Evolutionary conservation across 306 rosid species (phyloP), one percentile per base, ranked within the genome.

Genomic region (Vachellia collinsii): DNA sequence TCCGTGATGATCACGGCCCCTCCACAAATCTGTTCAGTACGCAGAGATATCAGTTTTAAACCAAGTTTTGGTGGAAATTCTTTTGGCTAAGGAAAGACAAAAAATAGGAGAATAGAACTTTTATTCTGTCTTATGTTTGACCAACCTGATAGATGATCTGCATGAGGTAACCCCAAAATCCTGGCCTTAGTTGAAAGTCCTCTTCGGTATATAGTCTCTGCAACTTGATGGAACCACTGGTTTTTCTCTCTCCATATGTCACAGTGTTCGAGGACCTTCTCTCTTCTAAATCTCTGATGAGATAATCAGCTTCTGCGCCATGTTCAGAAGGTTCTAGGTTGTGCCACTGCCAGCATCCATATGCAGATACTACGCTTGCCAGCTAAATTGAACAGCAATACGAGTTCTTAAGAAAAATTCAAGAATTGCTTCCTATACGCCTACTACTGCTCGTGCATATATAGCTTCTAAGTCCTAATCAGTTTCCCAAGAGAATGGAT

Each of bases 1-100:
- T 94, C 98, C 11, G 98, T 94, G 58, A 94, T 65, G 66, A 89
- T 78, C 51, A 91, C 90, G 67, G 98, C 97, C 34, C 98, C 98
- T 74, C 94, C 97, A 36, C 93, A 86, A n/a, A 92, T 91, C 98
- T 94, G 88, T 75, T 65, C 75, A 66, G 34, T 29, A 66, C 63
- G 47, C 39, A 79, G 53, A 56, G 72, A 29, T 13, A 77, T 86
- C 47, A 91, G 68, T 80, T 72, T 29, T 47, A 76, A 19, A 44
- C 56, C 20, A 43, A 70, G 54, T 22, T 70, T 70, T 11, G 54
- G 74, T 43, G 38, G 47, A 19, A 16, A 66, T 6, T 7, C 5
- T 36, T 64, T 4, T 36, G 20, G 36, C 70, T 10, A 43, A 20
- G 48, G 29, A 67, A 39, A 67, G 13, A 16, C 9, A 23, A 37